Percentiles rank a stretch among this genome's conserved stretches.
Conservation (phyloP, 306 rosid genomes). For the Casuarina cunninghamiana region DNA sequence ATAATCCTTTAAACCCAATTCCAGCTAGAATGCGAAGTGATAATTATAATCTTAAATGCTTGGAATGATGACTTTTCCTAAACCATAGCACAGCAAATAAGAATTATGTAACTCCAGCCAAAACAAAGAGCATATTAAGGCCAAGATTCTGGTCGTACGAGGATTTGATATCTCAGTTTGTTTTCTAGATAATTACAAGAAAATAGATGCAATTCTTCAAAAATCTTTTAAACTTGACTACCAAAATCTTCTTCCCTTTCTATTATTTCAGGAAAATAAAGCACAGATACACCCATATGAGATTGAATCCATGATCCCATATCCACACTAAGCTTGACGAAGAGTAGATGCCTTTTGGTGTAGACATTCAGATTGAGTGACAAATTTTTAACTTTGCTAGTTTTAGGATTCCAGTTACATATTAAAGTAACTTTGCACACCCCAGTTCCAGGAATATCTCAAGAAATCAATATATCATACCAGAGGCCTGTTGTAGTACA, state of each 20-base stretch:
- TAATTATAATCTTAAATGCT: background rate
- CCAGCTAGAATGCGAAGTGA: background rate
- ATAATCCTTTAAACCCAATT: background rate
- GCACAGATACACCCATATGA: background rate
- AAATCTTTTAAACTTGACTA: background rate
- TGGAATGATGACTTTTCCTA: background rate
- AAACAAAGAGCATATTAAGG: background rate
- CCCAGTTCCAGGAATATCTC: background rate
- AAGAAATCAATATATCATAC: conserved; percentile 41
- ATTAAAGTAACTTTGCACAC: conserved; percentile 1
- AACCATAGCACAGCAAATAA: background rate
- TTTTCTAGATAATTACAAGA: background rate
- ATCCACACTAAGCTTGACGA: background rate
- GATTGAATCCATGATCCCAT: background rate
- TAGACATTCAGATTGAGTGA: background rate
- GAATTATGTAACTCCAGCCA: background rate
- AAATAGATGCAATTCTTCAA: background rate
- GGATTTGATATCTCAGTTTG: background rate
- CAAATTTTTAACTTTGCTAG: background rate
- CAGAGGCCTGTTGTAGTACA: conserved; percentile 80
- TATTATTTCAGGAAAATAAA: no score
- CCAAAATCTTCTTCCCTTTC: no score
- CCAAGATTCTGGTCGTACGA: background rate
- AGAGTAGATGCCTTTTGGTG: background rate
- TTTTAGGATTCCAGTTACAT: conserved; percentile 10